Percentiles rank a stretch among this genome's conserved stretches.
phyloP scores from a whole-genome alignment of 257 asterid species.

The Solanum dulcamara region DNA sequence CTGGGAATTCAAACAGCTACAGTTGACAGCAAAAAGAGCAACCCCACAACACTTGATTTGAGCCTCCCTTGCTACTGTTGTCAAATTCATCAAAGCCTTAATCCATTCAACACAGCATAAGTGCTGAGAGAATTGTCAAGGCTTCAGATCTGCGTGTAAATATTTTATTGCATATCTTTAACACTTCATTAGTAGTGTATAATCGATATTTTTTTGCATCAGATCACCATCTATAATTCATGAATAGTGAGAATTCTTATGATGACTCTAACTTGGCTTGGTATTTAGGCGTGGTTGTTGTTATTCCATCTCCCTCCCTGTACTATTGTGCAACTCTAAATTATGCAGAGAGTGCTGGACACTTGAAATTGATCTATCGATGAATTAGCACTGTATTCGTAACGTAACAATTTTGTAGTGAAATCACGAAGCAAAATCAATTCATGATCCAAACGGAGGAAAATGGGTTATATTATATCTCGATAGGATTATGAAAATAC shows the following conservation, averaged over 20 bases:
- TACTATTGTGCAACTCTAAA: not conserved
- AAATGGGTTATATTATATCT: not conserved
- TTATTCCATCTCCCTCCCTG: not conserved
- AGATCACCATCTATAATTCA: not conserved
- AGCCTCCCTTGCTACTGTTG: not conserved
- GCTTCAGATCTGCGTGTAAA: not conserved
- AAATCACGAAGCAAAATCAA: not conserved
- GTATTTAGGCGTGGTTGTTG: not conserved
- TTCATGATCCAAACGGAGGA: not conserved
- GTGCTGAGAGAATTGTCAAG: not conserved
- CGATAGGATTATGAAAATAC: not conserved
- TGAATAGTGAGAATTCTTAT: not conserved
- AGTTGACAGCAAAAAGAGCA: not conserved
- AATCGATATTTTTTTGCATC: not conserved
- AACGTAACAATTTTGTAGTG: not conserved
- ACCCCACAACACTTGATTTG: not conserved
- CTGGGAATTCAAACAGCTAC: not conserved
- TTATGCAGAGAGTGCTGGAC: not conserved
- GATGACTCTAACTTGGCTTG: not conserved
- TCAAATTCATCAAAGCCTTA: not conserved
- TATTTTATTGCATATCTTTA: not conserved
- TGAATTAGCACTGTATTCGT: not conserved
- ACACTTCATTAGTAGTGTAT: not conserved
- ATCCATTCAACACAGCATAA: not conserved
- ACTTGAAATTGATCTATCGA: not conserved